These are phyloP conservation scores for Agaricus blazei DNA, from an alignment of 768 basidiomycete species.

Conservation along the genomic window DNA sequence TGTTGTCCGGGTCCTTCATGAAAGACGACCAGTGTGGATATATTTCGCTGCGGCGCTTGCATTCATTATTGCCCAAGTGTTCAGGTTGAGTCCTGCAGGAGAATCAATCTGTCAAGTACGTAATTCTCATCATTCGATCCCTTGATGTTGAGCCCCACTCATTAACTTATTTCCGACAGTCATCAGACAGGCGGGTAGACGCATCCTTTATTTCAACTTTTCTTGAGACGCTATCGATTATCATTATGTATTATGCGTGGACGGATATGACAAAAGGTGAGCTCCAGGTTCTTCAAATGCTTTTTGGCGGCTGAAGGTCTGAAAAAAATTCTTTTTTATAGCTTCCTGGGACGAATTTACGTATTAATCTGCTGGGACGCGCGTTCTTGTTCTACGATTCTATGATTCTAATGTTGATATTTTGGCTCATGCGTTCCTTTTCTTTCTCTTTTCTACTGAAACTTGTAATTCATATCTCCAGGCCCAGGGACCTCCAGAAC, in stretches of 20 bases:
- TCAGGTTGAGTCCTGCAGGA: constrained; percentile 61
- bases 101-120: constrained; percentile 58
- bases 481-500: too few relatives aligned
- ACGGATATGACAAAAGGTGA: constrained; percentile 73
- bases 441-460: too few relatives aligned
- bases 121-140: neutral
- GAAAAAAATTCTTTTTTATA: constrained; percentile 4
- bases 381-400: neutral
- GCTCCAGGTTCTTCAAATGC: constrained; percentile 13
- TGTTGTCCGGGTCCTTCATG: constrained; percentile 60
- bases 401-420: too few relatives aligned
- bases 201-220: constrained; percentile 76
- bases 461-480: too few relatives aligned
- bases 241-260: constrained; percentile 63
- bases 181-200: constrained; percentile 60
- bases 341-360: constrained; percentile 5
- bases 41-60: constrained; percentile 58
- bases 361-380: neutral
- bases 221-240: constrained; percentile 64
- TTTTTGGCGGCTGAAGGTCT: constrained; percentile 12
- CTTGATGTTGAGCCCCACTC: neutral
- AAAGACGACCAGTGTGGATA: constrained; percentile 65
- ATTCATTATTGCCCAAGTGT: constrained; percentile 69
- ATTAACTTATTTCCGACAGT: constrained; percentile 24
- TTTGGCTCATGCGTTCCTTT: too few relatives aligned